phyloP scores from a whole-genome alignment of 345 rosid genomes.

The Acer negundo region DNA sequence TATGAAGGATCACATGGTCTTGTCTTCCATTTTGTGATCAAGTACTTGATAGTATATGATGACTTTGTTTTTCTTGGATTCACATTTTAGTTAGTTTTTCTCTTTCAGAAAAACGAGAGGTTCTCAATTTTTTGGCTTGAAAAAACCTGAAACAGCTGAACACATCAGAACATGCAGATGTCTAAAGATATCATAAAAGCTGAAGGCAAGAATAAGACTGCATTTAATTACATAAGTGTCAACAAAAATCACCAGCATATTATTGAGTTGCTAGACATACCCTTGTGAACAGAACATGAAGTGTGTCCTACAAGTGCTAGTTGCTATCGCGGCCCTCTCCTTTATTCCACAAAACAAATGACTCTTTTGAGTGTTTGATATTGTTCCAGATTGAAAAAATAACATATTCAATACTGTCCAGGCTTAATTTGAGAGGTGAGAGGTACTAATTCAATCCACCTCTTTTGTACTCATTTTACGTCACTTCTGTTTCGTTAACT shows the following conservation, averaged over 20 bases:
- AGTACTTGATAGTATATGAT: neutral
- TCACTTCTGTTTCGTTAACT: neutral
- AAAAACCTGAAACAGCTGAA: neutral
- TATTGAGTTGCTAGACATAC: neutral
- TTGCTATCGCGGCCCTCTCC: neutral
- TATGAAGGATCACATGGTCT: slow-evolving; percentile 29
- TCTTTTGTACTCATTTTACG: neutral
- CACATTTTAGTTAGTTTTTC: neutral
- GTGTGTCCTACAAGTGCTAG: neutral
- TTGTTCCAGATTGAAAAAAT: neutral
- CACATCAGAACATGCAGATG: neutral
- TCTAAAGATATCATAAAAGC: neutral
- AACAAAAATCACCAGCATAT: neutral
- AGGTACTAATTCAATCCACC: neutral
- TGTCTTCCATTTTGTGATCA: slow-evolving; percentile 25
- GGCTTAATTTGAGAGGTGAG: neutral
- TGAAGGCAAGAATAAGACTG: neutral
- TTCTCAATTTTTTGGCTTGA: neutral
- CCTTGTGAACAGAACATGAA: slow-evolving; percentile 17
- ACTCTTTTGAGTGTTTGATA: neutral
- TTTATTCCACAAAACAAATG: neutral
- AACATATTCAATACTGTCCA: neutral
- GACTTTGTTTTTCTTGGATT: neutral
- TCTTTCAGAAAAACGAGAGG: neutral
- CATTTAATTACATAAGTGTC: neutral